Conservation (phyloP, 2,329 filamentous ascomycete species). For the Camillea tinctor region DNA sequence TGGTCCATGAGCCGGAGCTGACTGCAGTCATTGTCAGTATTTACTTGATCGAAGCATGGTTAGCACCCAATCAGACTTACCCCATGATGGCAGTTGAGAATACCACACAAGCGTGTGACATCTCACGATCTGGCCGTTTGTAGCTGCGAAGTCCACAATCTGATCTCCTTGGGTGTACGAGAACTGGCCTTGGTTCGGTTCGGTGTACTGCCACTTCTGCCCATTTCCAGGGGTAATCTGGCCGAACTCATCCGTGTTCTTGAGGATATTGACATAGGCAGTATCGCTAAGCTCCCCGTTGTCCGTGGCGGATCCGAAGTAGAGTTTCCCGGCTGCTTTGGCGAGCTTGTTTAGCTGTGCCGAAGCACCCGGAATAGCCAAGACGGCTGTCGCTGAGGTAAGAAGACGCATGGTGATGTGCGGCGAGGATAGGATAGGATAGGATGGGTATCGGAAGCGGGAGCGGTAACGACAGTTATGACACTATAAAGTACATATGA, state of each 20-base stretch:
- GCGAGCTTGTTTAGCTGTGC: constrained; percentile 52
- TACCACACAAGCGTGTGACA: constrained; percentile 54
- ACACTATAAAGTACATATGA: not conserved
- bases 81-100: constrained; percentile 15
- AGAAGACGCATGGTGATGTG: constrained; percentile 4
- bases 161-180: constrained; percentile 57
- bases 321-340: constrained; percentile 54
- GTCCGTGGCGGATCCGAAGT: constrained; percentile 66
- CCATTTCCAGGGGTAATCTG: constrained; percentile 64
- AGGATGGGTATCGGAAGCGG: not conserved
- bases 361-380: constrained; percentile 18
- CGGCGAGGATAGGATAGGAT: not conserved
- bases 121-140: constrained; percentile 52
- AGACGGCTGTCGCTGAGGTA: constrained; percentile 6
- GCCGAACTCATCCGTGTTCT: constrained; percentile 58
- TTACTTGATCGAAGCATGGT: constrained; percentile 8
- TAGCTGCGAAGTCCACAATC: constrained; percentile 46
- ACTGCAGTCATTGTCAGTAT: constrained; percentile 26
- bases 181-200: constrained; percentile 57
- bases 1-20: constrained; percentile 50
- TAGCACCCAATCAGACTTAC: constrained; percentile 6
- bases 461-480: not conserved
- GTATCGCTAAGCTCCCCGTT: constrained; percentile 42
- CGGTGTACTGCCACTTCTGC: constrained; percentile 62
- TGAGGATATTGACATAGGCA: constrained; percentile 54